Evolutionary conservation across 169 alveolate genomes (phyloP).

Genomic region (Cryptosporidium tyzzeri): DNA sequence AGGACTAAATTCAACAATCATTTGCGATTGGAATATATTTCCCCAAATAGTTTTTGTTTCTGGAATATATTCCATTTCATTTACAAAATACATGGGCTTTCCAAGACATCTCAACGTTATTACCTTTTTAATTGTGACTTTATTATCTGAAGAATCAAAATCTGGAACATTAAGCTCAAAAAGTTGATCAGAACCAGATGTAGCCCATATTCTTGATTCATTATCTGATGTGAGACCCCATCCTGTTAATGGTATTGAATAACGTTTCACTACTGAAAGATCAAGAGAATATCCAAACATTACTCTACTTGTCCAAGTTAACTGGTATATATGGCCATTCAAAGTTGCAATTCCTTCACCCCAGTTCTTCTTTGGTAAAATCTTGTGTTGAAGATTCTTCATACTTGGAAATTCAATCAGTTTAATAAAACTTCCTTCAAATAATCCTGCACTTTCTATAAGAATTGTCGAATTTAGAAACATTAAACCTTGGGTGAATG

Average conservation of each 20-base stretch:
- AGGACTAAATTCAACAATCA: conserved; percentile 66
- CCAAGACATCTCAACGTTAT: conserved; percentile 38
- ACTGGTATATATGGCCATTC: conserved; percentile 6
- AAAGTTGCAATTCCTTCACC: conserved; percentile 55
- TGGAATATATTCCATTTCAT: conserved; percentile 63
- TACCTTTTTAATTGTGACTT: conserved; percentile 17
- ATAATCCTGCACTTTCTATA: conserved; percentile 60
- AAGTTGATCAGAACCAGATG: conserved; percentile 53
- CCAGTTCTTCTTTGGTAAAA: conserved; percentile 9
- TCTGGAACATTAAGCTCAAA: conserved; percentile 48
- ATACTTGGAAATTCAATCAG: conserved; percentile 59
- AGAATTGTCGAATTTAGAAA: conserved; percentile 44
- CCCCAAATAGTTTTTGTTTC: conserved; percentile 74
- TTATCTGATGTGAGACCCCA: conserved; percentile 68
- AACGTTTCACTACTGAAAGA: conserved; percentile 8
- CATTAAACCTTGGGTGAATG: conserved; percentile 61
- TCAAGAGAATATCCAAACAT: conserved; percentile 24
- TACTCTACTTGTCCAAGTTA: conserved; percentile 52
- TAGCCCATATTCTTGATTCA: conserved; percentile 49
- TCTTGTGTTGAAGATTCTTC: conserved; percentile 17
- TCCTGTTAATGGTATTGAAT: conserved; percentile 43
- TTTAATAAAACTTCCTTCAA: conserved; percentile 48
- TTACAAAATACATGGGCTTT: conserved; percentile 27
- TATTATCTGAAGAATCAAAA: conserved; percentile 26
- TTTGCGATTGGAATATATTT: conserved; percentile 34